A percentile compares a stretch with the other conserved stretches of the same genome.
Evolutionary conservation across 2,329 filamentous ascomycete species (phyloP).

Genomic region (Ceratocystis smalleyi): DNA sequence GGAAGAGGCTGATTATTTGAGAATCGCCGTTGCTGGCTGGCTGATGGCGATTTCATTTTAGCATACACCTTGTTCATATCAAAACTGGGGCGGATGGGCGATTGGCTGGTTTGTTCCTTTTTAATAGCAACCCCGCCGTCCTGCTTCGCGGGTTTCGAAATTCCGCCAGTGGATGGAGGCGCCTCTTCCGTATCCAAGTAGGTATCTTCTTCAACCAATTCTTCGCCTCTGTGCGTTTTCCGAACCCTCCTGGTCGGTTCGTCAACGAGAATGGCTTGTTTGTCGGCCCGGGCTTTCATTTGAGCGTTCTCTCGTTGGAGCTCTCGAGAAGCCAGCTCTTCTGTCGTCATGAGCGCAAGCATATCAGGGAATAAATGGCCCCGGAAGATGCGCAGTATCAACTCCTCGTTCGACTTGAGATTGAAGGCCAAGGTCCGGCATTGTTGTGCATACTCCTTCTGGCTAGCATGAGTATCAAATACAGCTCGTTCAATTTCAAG

Average conservation of each 20-base stretch:
- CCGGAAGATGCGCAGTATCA: constrained; percentile 61
- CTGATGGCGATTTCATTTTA: constrained; percentile 41
- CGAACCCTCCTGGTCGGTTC: constrained; percentile 64
- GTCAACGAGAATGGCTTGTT: constrained; percentile 70
- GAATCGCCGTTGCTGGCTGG: constrained; percentile 30
- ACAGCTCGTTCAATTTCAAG: constrained; percentile 66
- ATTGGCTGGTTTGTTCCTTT: constrained; percentile 26
- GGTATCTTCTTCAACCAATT: constrained; percentile 67
- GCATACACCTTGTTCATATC: constrained; percentile 78
- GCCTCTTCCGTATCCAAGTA: constrained; percentile 23
- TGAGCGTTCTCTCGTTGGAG: constrained; percentile 61
- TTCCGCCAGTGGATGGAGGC: constrained; percentile 19
- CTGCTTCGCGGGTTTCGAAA: not conserved
- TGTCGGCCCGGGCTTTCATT: constrained; percentile 63
- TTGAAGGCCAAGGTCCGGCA: constrained; percentile 69
- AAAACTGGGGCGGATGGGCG: constrained; percentile 46
- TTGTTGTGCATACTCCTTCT: constrained; percentile 42
- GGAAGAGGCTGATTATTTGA: constrained; percentile 31
- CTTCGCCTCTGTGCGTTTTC: constrained; percentile 88
- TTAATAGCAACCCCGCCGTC: constrained; percentile 21
- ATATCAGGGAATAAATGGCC: constrained; percentile 55
- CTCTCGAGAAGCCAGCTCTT: constrained; percentile 86
- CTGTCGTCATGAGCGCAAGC: constrained; percentile 73
- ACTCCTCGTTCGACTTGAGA: constrained; percentile 70
- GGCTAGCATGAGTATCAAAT: constrained; percentile 37